Evolutionary conservation across 768 basidiomycete genomes (phyloP), one percentile per base, ranked within the genome.

Genomic region (Candolleomyces eurysporus): DNA sequence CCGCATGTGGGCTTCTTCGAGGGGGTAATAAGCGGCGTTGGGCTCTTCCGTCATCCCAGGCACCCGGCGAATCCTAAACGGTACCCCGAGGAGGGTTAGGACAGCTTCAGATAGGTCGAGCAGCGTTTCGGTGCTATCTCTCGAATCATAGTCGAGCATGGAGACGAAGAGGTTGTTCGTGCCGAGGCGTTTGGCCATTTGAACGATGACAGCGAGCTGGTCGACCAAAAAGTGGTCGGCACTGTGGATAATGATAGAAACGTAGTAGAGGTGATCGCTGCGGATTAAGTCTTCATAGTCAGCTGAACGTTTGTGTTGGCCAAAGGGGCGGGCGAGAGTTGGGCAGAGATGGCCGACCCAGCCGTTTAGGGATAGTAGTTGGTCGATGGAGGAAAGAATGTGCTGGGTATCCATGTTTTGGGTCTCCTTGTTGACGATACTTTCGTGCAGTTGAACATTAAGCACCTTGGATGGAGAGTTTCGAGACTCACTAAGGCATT

Each of bases 161-260:
- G 95, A 97, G 43, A 99, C 96, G 72, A 98, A 99, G 53, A 99
- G 76, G 68, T 94, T 94, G 56, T 85, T 80, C 5, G 92, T 87
- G 3, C 97, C 97, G 11, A 98, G 84, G 9, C 95, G 88, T 67
- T 89, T 89, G 0, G 92, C 92, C 70, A 99, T 85, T 72, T 99
- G 97, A 9, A 99, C 91, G 65, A 99, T 98, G 67, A 97, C 93
- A 19, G 97, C 94, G 50, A 99, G 88, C 73, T 99, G 97, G 77
- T 98, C 97, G 65, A 98, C 92, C 58, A 98, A 86, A 78, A 99
- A 99, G 72, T 99, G 97, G 79, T 99, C 97, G 2, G 97, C 97
- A 4, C 94, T 96, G 74, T 99, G 96, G 49, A 99, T 91, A 65
- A 96, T 86, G 66, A 98, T 90, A 60, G 94, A 96, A 64, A 99